Evolutionary conservation across 2,329 filamentous ascomycete species (phyloP), one percentile per base, ranked within the genome.

Genomic region (Aspergillus hiratsukae): DNA sequence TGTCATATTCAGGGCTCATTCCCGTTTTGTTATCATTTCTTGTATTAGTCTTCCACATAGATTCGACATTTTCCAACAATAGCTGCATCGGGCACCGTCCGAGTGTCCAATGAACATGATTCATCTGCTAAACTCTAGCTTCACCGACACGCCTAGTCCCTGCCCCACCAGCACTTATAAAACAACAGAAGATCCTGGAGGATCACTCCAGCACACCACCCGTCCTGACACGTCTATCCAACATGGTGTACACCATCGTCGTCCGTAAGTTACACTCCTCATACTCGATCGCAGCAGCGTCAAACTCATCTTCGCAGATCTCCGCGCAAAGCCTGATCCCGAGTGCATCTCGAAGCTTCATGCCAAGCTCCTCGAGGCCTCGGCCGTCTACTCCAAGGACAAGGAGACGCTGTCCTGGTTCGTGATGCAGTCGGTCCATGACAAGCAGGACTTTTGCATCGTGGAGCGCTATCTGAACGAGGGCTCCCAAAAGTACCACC

Each of bases 281-380:
- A 9, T 40, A 37, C 7, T 17, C 7, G 1, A 25, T 5, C 14
- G 11, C 14, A 4, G 4, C 11, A 9, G 21, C 9, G 19, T 35
- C 11, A 40, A 35, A 35, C n/a, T 9, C n/a, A 48, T 11, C 27
- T 1, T 14, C 9, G 3, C 35, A 69, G 67, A 75, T 66, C 80
- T 90, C 60, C 84, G 87, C 75, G 86, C 87, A 61, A 90, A 90
- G 69, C 79, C 84, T 56, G 81, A 88, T 66, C 74, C 80, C 11
- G 82, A 84, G 54, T 80, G 79, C 69, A 86, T 90, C 74, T 75
- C 79, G 59, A 88, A 87, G 73, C 76, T 91, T 57, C 83, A 85
- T 66, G 83, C 83, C 56, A 91, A 90, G 78, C 83, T 91, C 56
- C 81, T 87, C 69, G 88, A 91, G 71, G 88, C 88, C n/a, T 86